phyloP scores from a whole-genome alignment of 2,329 filamentous ascomycete species.

The Aspergillus thermomutatus region DNA sequence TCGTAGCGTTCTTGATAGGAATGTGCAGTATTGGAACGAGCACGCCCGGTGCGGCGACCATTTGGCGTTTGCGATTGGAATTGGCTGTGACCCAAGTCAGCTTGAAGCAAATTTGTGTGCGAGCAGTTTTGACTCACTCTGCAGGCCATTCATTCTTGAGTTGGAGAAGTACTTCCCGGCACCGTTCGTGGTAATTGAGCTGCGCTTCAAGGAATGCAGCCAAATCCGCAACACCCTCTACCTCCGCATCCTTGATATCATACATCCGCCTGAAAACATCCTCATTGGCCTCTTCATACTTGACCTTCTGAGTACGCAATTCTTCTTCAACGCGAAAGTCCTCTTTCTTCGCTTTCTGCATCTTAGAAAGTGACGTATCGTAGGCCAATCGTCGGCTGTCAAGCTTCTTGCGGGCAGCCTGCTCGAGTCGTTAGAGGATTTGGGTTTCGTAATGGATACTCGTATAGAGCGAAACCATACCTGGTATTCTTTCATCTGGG shows the following conservation, averaged over 20 bases:
- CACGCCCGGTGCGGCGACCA: slow-evolving; percentile 47
- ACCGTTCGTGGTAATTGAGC: slow-evolving; percentile 86
- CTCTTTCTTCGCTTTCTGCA: slow-evolving; percentile 90
- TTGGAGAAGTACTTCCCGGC: slow-evolving; percentile 74
- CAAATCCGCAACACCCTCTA: slow-evolving; percentile 76
- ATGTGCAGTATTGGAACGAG: slow-evolving; percentile 62
- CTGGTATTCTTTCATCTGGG: slow-evolving; percentile 98
- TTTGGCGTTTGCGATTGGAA: slow-evolving; percentile 23
- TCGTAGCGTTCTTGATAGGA: slow-evolving; percentile 60
- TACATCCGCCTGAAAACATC: slow-evolving; percentile 91
- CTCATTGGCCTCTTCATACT: slow-evolving; percentile 93
- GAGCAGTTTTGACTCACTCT: slow-evolving; percentile 6
- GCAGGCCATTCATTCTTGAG: slow-evolving; percentile 66
- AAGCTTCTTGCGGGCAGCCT: slow-evolving; percentile 87
- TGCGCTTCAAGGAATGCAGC: slow-evolving; percentile 82
- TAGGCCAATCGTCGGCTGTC: slow-evolving; percentile 86
- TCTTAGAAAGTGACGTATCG: slow-evolving; percentile 82
- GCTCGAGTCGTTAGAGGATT: slow-evolving; percentile 14
- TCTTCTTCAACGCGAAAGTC: slow-evolving; percentile 94
- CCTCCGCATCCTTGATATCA: slow-evolving; percentile 90
- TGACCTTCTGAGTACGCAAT: slow-evolving; percentile 82
- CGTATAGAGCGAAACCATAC: slow-evolving; percentile 46
- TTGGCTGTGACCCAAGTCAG: slow-evolving; percentile 20
- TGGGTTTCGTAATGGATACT: not conserved
- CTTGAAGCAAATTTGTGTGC: slow-evolving; percentile 3